These are phyloP conservation scores for Candida railenensis DNA, from an alignment of 805 yeast genomes.

Conservation along the genomic window DNA sequence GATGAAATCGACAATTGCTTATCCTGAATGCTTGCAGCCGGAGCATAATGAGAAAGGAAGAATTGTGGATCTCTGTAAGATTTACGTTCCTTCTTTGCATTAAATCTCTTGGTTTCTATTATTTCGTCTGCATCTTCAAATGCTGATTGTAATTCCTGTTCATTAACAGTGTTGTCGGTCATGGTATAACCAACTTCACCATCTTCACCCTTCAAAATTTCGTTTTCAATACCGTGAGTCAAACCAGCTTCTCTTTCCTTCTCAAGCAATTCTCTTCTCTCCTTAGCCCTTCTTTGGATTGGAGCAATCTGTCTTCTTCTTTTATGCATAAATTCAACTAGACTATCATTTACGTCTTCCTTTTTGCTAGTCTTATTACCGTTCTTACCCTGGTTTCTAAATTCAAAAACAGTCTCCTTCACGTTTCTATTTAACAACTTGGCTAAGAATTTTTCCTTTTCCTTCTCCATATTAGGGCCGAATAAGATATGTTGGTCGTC, in stretches of 20 bases:
- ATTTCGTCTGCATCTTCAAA: slow-evolving; percentile 54
- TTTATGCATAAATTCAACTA: slow-evolving; percentile 80
- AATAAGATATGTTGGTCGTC: slow-evolving; percentile 82
- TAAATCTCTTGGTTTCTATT: slow-evolving; percentile 24
- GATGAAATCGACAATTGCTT: slow-evolving; percentile 61
- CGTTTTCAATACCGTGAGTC: slow-evolving; percentile 71
- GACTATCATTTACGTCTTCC: slow-evolving; percentile 53
- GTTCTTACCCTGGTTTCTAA: slow-evolving; percentile 49
- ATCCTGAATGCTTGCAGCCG: slow-evolving; percentile 76
- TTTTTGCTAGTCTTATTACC: not conserved
- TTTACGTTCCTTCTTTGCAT: slow-evolving; percentile 36
- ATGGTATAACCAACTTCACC: slow-evolving; percentile 48
- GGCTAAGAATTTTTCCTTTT: slow-evolving; percentile 69
- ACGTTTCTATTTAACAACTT: slow-evolving; percentile 65
- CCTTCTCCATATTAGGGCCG: slow-evolving; percentile 72
- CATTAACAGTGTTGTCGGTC: slow-evolving; percentile 33
- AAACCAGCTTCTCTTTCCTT: slow-evolving; percentile 76
- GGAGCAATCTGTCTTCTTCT: slow-evolving; percentile 88
- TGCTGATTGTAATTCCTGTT: slow-evolving; percentile 45
- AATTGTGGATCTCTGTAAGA: slow-evolving; percentile 73
- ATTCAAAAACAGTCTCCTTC: slow-evolving; percentile 94
- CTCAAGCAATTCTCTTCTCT: slow-evolving; percentile 64
- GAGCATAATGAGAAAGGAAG: slow-evolving; percentile 88
- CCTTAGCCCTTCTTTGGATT: slow-evolving; percentile 74
- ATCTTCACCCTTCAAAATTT: slow-evolving; percentile 53